Evolutionary conservation across 805 yeast species (phyloP), one percentile per base, ranked within the genome.

Genomic region (Kuraishia capsulata): DNA sequence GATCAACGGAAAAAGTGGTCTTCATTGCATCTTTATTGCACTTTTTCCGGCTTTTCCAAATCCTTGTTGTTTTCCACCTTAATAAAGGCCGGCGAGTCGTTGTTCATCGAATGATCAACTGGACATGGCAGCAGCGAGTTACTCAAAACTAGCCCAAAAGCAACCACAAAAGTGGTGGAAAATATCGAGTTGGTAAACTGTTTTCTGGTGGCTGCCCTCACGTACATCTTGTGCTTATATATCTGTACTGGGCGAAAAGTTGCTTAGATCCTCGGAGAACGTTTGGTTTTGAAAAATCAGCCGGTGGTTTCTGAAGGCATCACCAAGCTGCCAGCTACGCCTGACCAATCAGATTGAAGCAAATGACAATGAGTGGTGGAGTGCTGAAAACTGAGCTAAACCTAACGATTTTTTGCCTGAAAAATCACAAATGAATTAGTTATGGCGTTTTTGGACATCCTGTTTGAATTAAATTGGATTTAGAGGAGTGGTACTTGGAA

Each of bases 161-260:
- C 81, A 21, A 83, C 75, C n/a, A 81, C 68, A 44, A 81, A 81
- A 0, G 92, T 81, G 16, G 87, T 76, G 19, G 81, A 73, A 57
- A 82, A 82, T 42, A 82, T 62, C 11, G 85, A 78, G 35, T 72
- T 69, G 18, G 87, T 79, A 37, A 81, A 61, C 44, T 62, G 63
- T 40, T 67, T 65, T 51, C 83, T 67, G 36, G 69, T 67, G 4
- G 76, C 64, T 9, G 85, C 84, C 57, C 65, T 75, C 43, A 76
- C 63, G 49, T 64, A 72, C 81, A 76, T 76, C 32, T 18, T 45
- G 43, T 18, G 18, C 23, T 17, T 19, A n/a, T n/a, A n/a, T n/a
- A n/a, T 2, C 21, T 32, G n/a, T 16, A 17, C 4, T 32, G 35
- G 35, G 16, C 14, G 35, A 17, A 21, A n/a, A 3, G 24, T 10